phyloP scores from a whole-genome alignment of 805 yeast genomes.

The Tetrapisispora iriomotensis region DNA sequence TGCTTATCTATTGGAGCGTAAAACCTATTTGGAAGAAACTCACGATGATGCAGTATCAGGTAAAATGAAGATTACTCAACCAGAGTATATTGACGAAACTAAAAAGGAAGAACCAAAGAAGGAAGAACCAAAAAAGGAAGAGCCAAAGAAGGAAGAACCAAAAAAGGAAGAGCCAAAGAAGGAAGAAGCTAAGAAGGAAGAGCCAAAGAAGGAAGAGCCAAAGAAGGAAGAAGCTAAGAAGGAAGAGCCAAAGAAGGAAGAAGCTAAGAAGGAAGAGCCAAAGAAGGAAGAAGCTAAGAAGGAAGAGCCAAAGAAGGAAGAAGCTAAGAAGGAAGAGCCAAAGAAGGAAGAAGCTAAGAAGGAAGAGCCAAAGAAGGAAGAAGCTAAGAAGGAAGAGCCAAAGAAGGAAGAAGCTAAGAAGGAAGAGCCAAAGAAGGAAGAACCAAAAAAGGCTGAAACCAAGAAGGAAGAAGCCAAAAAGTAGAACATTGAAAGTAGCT shows the following conservation, averaged over 20 bases:
- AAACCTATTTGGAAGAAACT: slow-evolving; percentile 8
- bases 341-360: slow-evolving; percentile 1
- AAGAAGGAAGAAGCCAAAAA: neutral
- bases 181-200: slow-evolving; percentile 1
- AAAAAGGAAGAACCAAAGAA: slow-evolving; percentile 1
- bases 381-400: neutral
- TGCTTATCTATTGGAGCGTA: slow-evolving; percentile 12
- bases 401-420: slow-evolving; percentile 1
- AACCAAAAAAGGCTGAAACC: neutral
- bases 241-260: neutral
- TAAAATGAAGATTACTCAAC: slow-evolving; percentile 1
- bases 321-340: neutral
- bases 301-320: slow-evolving; percentile 1
- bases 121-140: neutral
- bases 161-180: slow-evolving; percentile 1
- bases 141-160: neutral
- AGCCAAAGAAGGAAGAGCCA: neutral
- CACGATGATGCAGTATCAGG: slow-evolving; percentile 4
- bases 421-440: slow-evolving; percentile 1
- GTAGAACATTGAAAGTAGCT: no score
- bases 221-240: slow-evolving; percentile 2
- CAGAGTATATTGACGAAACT: neutral
- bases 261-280: neutral
- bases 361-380: neutral
- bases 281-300: slow-evolving; percentile 2